These are phyloP conservation scores for Pholiota microspora DNA, from an alignment of 768 basidiomycete species.

Conservation along the genomic window DNA sequence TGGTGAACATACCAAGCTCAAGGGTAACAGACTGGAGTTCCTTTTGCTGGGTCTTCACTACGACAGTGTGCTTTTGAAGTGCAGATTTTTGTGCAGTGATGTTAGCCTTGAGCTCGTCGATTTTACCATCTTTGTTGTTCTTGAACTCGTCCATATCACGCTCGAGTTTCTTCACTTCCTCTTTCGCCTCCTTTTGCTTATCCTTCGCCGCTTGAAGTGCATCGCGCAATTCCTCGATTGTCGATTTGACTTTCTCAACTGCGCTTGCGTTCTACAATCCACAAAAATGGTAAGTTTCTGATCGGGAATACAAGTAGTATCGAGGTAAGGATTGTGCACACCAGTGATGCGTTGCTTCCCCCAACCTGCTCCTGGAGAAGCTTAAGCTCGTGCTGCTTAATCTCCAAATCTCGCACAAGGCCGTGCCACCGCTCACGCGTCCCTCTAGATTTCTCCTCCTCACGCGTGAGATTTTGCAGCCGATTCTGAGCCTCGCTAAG, in stretches of 20 bases:
- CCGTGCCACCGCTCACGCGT: constrained; percentile 61
- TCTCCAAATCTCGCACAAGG: constrained; percentile 69
- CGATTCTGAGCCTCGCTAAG: constrained; percentile 47
- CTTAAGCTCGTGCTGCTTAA: constrained; percentile 84
- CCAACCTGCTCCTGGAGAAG: constrained; percentile 82
- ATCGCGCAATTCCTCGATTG: constrained; percentile 54
- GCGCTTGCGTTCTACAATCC: constrained; percentile 69
- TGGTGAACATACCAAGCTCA: constrained; percentile 75
- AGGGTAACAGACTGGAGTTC: constrained; percentile 84
- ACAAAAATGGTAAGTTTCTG: background rate
- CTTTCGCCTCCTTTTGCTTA: constrained; percentile 74
- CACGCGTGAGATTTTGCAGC: constrained; percentile 51
- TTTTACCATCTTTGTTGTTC: constrained; percentile 97
- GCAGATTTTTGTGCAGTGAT: constrained; percentile 80
- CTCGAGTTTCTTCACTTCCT: constrained; percentile 84
- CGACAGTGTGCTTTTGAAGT: constrained; percentile 76
- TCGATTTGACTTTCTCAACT: constrained; percentile 68
- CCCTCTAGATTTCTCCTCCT: constrained; percentile 50
- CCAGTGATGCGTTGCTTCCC: constrained; percentile 87
- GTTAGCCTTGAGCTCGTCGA: constrained; percentile 83
- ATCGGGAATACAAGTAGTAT: background rate
- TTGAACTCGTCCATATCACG: constrained; percentile 99
- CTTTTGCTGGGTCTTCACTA: constrained; percentile 85
- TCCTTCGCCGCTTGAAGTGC: constrained; percentile 65
- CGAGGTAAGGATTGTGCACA: constrained; percentile 34